Evolutionary conservation across 2,329 filamentous ascomycete species (phyloP), one percentile per base, ranked within the genome.

Genomic region (Alternaria conjuncta): DNA sequence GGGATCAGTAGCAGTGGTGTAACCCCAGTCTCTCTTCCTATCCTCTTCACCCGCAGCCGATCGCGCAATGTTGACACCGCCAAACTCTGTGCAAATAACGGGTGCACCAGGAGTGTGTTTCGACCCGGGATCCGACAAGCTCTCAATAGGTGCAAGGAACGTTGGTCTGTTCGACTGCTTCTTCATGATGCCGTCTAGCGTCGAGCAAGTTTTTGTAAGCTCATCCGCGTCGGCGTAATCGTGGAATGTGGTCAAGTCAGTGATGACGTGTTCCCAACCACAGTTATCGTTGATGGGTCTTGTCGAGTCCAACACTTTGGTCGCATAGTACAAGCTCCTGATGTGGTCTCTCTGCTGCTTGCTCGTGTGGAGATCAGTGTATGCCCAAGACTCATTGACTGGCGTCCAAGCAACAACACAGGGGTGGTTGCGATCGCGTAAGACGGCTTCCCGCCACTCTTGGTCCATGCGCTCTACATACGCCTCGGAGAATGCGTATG

Each of bases 281-380:
- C 89, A 91, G 76, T 92, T 91, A 75, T 91, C 89, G 71, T 91
- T 92, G 71, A 92, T 84, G 15, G 88, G 88, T 6, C 89, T 81
- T 0, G 86, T 90, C 2, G 86, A 83, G 66, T 92, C 89, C 2
- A 91, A 82, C 0, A 84, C 83, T 84, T 90, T 91, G 10, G 89
- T 91, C 61, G 86, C 74, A 69, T 88, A 88, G 73, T 91, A 91
- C 2, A 91, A 82, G 15, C 85, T 83, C 20, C 88, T 85, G 51
- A 91, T 84, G 69, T 91, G 89, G 70, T 90, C 86, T 13, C 89
- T 83, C 76, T 92, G 88, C 60, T 86, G 82, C 7, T 84, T 79
- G 58, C 83, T 85, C 50, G 85, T 82, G 64, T 85, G 85, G 32
- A 91, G 81, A 36, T 85, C 82, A 0, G 86, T 84, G 69, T 91